These are phyloP conservation scores for Talaromyces sp. DNA, from an alignment of 2,329 filamentous ascomycete species.

Conservation along the genomic window DNA sequence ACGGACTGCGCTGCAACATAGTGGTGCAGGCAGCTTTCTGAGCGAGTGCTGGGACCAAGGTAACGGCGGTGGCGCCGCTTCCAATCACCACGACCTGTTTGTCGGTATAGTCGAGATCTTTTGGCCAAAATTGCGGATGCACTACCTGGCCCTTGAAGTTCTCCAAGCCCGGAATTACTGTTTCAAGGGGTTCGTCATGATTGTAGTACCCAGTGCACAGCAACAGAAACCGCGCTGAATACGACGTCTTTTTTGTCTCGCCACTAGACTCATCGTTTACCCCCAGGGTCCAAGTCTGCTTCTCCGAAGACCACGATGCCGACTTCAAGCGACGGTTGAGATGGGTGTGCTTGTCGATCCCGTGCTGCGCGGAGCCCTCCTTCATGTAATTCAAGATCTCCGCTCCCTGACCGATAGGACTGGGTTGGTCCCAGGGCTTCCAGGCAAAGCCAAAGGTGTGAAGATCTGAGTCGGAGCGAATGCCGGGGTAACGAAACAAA, in stretches of 20 bases:
- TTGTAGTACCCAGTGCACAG: neutral
- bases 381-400: slow-evolving; percentile 48
- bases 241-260: neutral
- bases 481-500: slow-evolving; percentile 49
- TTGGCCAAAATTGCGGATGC: slow-evolving; percentile 67
- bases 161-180: slow-evolving; percentile 57
- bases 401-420: slow-evolving; percentile 41
- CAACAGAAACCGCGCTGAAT: neutral
- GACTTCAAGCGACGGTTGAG: neutral
- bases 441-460: slow-evolving; percentile 60
- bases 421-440: slow-evolving; percentile 55
- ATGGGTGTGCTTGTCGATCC: slow-evolving; percentile 40
- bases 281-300: neutral
- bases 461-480: slow-evolving; percentile 52
- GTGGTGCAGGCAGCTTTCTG: slow-evolving; percentile 59
- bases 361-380: slow-evolving; percentile 38
- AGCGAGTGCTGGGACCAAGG: slow-evolving; percentile 61
- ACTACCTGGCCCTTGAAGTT: slow-evolving; percentile 55
- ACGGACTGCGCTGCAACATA: slow-evolving; percentile 69
- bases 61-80: slow-evolving; percentile 68
- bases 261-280: neutral
- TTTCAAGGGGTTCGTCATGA: slow-evolving; percentile 31
- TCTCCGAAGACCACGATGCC: neutral
- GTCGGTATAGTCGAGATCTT: slow-evolving; percentile 54
- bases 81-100: slow-evolving; percentile 65